Base-by-base conservation (phyloP, 306 rosid species). In the Sindora glabra region DNA sequence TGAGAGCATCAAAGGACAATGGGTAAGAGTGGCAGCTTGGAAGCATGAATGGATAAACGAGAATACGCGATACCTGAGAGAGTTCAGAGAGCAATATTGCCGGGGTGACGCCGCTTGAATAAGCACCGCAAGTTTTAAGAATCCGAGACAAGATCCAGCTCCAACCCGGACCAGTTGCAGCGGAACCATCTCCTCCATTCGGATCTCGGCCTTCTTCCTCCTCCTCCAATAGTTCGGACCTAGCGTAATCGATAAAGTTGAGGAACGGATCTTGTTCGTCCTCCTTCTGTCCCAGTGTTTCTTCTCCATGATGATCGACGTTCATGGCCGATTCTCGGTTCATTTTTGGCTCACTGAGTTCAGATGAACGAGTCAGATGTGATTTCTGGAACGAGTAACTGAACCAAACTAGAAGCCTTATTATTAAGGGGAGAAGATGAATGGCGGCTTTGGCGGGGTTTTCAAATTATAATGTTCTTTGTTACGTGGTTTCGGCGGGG, bases 61-160 rank as follows among this genome's bases (percentile, higher is more conserved):
- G n/a, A n/a, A n/a, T n/a, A 14, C 33, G 33, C 33, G 5, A 38
- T 54, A 87, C 95, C 95, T 79, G 88, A 69, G 79, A 71, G 74
- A 91, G 82, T 54, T 86, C 96, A 33, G 96, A 83, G 69, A 91
- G 98, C 47, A 91, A 58, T 63, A 88, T 88, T 1, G 96, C 96
- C 1, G 95, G 68, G 44, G 95, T 91, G 46, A 88, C 96, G 3
- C 92, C 94, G 62, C 95, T 85, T 3, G 96, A 91, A 67, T 87
- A 91, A 60, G 95, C 74, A 58, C 64, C 8, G 62, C 96, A 91
- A 68, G 91, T 83, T 74, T 76, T 87, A 75, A 91, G 89, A 41
- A 91, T 70, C 45, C 86, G 91, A 55, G 86, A 83, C 5, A 76
- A 80, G 45, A 79, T 81, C 97, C 96, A 91, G 26, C 68, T 83